Base-by-base conservation (phyloP, 176 grass and related monocot species). In the Aegilops sharonensis region DNA sequence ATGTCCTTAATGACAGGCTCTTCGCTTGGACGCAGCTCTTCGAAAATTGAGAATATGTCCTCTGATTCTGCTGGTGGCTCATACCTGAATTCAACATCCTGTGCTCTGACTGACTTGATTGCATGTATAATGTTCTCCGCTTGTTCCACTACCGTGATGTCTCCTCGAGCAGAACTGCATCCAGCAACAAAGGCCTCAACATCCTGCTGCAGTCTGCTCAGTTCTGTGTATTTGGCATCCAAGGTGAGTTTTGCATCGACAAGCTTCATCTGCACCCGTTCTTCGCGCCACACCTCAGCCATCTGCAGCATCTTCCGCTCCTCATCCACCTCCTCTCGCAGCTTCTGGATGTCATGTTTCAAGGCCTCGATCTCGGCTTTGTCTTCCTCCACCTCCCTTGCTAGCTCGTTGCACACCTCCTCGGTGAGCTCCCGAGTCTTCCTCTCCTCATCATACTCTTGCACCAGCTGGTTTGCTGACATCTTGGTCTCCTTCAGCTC, bases 261-360 rank as follows among this genome's bases (percentile, higher is more conserved):
- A 63, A 98, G 90, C 92, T 98, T 98, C 93, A 98, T 95, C 84
- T 98, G 95, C 72, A 98, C 95, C 37, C 95, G 87, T 73, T 98
- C 95, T 78, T 98, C 95, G 40, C 95, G 93, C 95, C 95, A 98
- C 62, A 98, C 95, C 85, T 98, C 95, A 63, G 93, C 93, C 95
- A 98, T 98, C 85, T 98, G 95, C 71, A 98, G 79, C 95, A 98
- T 98, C 87, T 90, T 95, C 85, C 93, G 83, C 75, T 98, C 95
- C 80, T 93, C 93, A 54, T 98, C 93, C 11, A 95, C 89, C 81
- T 98, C 93, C 89, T 92, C 91, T 60, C 91, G 79, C 35, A 95
- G 65, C 84, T 91, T 98, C 54, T 89, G 23, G 52, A 81, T 87
- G 52, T 98, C 93, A 6, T 85, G 93, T 77, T 95, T 95, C 73